Conservation (phyloP, 371 early-diverging fungal species). For the Mortierella sp. region DNA sequence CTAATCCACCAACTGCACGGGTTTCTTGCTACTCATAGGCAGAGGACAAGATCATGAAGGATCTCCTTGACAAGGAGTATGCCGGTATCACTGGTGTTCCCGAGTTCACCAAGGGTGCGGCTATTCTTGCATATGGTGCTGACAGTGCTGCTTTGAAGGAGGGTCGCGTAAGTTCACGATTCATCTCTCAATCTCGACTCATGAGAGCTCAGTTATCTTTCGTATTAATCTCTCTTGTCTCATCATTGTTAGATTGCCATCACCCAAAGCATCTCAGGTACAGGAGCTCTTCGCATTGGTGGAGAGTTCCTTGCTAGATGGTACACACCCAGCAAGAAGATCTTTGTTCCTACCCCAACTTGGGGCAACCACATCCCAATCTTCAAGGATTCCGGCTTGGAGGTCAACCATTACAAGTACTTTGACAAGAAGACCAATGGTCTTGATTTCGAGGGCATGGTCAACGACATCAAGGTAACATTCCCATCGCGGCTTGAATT, state of each 20-base stretch:
- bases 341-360: slow-evolving; percentile 94
- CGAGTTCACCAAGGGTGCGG: slow-evolving; percentile 84
- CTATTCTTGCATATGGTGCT: slow-evolving; percentile 89
- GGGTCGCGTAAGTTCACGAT: slow-evolving; percentile 67
- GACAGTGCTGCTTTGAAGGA: slow-evolving; percentile 76
- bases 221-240: no score
- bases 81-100: slow-evolving; percentile 94
- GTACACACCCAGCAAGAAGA: slow-evolving; percentile 87
- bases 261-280: slow-evolving; percentile 96
- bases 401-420: slow-evolving; percentile 91
- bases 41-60: slow-evolving; percentile 76
- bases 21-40: slow-evolving; percentile 64
- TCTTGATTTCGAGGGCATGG: slow-evolving; percentile 92
- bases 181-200: slow-evolving; percentile 4
- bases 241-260: slow-evolving; percentile 77
- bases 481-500: no score
- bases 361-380: slow-evolving; percentile 99
- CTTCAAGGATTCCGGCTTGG: slow-evolving; percentile 91
- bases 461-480: slow-evolving; percentile 87
- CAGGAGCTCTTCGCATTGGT: slow-evolving; percentile 96
- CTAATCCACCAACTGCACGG: not conserved
- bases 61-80: slow-evolving; percentile 93
- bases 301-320: slow-evolving; percentile 90
- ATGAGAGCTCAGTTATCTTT: no score
- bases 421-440: slow-evolving; percentile 95